A percentile compares a stretch with the other conserved stretches of the same genome.
Evolutionary conservation across 768 basidiomycete genomes (phyloP).

Genomic region (Mycena pura): DNA sequence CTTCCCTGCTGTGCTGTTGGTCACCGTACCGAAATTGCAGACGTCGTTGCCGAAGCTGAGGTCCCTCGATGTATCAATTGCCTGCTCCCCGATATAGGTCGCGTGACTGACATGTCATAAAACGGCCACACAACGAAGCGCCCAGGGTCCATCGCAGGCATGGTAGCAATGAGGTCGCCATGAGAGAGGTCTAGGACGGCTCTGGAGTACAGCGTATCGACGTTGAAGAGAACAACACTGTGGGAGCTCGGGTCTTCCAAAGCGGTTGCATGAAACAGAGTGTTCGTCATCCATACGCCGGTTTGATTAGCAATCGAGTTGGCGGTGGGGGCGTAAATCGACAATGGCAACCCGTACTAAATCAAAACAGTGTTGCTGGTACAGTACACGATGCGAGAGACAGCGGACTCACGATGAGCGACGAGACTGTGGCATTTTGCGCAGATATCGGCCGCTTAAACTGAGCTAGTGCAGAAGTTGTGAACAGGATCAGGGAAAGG

Average conservation of each 20-base stretch:
- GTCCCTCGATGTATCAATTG: background rate
- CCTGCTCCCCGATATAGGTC: background rate
- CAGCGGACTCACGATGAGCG: too few relatives aligned
- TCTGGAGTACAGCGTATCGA: slow-evolving; percentile 16
- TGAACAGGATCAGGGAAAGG: too few relatives aligned
- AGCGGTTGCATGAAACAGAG: background rate
- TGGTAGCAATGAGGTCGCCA: slow-evolving; percentile 7
- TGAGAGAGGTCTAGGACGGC: slow-evolving; percentile 4
- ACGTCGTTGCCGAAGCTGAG: slow-evolving; percentile 13
- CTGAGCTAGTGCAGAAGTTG: too few relatives aligned
- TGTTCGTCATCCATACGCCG: background rate
- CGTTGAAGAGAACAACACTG: slow-evolving; percentile 9
- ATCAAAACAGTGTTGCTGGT: too few relatives aligned
- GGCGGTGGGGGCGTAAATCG: background rate
- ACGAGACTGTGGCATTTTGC: too few relatives aligned
- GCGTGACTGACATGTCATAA: slow-evolving; percentile 11
- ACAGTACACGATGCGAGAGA: too few relatives aligned
- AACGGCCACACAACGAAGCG: slow-evolving; percentile 17
- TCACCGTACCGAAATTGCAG: slow-evolving; percentile 3
- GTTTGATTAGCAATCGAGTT: background rate
- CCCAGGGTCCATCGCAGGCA: background rate
- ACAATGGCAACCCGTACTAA: slow-evolving; percentile 3
- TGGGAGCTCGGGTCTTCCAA: slow-evolving; percentile 2
- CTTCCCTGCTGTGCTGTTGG: slow-evolving; percentile 11
- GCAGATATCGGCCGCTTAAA: too few relatives aligned